Evolutionary conservation across 1,284 basidiomycete species (phyloP), one percentile per base, ranked within the genome.

Genomic region (Xanthoconium separans): DNA sequence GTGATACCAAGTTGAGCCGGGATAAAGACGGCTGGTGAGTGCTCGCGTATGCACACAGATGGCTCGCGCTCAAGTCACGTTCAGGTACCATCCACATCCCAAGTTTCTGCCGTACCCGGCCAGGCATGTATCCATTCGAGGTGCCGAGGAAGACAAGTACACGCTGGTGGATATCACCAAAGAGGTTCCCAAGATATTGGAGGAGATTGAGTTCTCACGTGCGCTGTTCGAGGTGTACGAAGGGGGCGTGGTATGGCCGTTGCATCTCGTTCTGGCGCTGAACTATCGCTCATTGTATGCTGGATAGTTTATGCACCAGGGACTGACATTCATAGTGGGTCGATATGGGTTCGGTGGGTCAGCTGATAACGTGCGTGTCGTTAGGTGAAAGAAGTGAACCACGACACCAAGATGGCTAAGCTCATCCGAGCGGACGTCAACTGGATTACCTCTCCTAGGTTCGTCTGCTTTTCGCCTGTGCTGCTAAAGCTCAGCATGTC

Each of bases 191-290:
- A 76, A 72, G 42, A 77, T 93, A 24, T 68, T 96, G 27, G 93
- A 96, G 72, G 91, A 95, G 66, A 77, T 95, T n/a, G 93, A 96
- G 70, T 70, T 87, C 36, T 92, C 90, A 27, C 76, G 93, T 27
- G 91, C 92, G 0, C 75, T 95, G 57, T 95, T 95, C 58, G 93
- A 95, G 69, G 76, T 92, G 27, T 87, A 90, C 61, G 84, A 90
- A 70, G 88, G 87, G n/a, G 87, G 81, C 11, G 82, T 90, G 60
- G 87, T 88, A 69, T 49, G 82, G 37, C 29, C 16, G 20, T 54
- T 16, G 44, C 33, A 1, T 47, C 39, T 40, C 44, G 18, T 24
- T 49, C n/a, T 6, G 13, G 18, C 13, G 39, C 18, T 27, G 36
- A 22, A 6, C 24, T 3, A 6, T 49, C 4, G 27, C 56, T 65